Evolutionary conservation across 805 yeast species (phyloP), one percentile per base, ranked within the genome.

Genomic region (Zygosaccharomyces gambellarensis): DNA sequence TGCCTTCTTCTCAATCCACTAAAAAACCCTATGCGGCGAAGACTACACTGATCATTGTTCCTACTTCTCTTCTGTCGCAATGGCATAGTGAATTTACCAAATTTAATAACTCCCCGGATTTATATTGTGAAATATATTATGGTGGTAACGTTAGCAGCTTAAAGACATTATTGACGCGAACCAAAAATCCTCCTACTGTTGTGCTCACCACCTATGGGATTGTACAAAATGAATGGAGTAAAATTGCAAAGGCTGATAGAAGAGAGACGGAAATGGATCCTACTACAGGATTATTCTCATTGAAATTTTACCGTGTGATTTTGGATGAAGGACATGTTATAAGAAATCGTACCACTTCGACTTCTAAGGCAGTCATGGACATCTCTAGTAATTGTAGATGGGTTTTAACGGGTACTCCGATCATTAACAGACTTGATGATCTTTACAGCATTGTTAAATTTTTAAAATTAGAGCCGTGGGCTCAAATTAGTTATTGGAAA

Each of bases 391-490:
- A 74, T 17, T 73, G 94, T 43, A 80, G 81, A 52, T 90, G 98
- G 98, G 74, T 85, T 3, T 71, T 92, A 42, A 89, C 97, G 0
- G 98, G 98, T 6, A 90, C 98, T 0, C 97, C 98, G 0, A 87
- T 90, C 27, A 85, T 90, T 36, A 90, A 90, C 65, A 71, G 90
- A 53, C 71, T 92, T 8, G 97, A 92, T 64, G 98, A 92, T 64
- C 68, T 92, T 42, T 90, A 79, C 62, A 83, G 95, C 5, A 67
- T 90, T 43, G 79, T 90, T 14, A 80, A 81, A 56, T 92, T 84
- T 59, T 68, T 92, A 43, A 74, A 81, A 39, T 68, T 90, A n/a
- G 88, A 87, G 57, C 98, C 98, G 0, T 92, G 97, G 97, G 74
- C 83, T 36, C 85, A 85, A 57, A 82, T 86, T 48, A 76, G 87